Conservation (phyloP, 2,329 filamentous ascomycete genomes). For the Fusarium abutilonis region DNA sequence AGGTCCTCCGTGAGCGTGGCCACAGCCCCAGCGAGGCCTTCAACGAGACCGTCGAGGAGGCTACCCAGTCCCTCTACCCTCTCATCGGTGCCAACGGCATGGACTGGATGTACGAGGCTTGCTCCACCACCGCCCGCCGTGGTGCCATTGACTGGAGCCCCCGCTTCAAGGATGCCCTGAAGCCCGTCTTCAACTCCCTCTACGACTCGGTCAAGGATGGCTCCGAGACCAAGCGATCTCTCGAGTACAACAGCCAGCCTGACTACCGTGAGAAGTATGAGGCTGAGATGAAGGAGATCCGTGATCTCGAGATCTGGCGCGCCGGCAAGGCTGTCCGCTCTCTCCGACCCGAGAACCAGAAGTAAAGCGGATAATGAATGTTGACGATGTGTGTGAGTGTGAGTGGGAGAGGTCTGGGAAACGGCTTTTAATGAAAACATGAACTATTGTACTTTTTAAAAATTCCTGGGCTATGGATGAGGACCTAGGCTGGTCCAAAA, state of each 20-base stretch:
- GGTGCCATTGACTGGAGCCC: constrained; percentile 99
- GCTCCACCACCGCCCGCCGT: constrained; percentile 97
- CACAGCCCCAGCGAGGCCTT: constrained; percentile 98
- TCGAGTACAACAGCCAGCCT: constrained; percentile 94
- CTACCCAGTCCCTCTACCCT: constrained; percentile 96
- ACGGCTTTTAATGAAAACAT: constrained; percentile 39
- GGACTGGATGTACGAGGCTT: constrained; percentile 99
- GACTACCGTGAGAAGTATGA: constrained; percentile 99
- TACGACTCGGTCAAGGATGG: constrained; percentile 94
- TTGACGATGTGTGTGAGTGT: constrained; percentile 18
- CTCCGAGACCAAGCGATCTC: constrained; percentile 92
- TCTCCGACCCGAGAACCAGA: constrained; percentile 88
- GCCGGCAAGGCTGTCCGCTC: constrained; percentile 95
- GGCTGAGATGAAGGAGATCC: constrained; percentile 98
- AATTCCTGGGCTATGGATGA: constrained; percentile 34
- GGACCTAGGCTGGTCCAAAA: constrained; percentile 44
- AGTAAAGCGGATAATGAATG: constrained; percentile 59
- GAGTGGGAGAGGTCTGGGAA: constrained; percentile 33
- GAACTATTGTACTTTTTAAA: constrained; percentile 46
- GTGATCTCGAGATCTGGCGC: constrained; percentile 97
- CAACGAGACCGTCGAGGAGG: constrained; percentile 99
- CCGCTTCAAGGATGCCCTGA: constrained; percentile 96
- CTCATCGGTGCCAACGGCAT: constrained; percentile 97
- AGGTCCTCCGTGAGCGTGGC: constrained; percentile 98
- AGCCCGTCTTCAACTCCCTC: constrained; percentile 97